phyloP scores from a whole-genome alignment of 768 basidiomycete genomes.

The Albatrellus ellisii region DNA sequence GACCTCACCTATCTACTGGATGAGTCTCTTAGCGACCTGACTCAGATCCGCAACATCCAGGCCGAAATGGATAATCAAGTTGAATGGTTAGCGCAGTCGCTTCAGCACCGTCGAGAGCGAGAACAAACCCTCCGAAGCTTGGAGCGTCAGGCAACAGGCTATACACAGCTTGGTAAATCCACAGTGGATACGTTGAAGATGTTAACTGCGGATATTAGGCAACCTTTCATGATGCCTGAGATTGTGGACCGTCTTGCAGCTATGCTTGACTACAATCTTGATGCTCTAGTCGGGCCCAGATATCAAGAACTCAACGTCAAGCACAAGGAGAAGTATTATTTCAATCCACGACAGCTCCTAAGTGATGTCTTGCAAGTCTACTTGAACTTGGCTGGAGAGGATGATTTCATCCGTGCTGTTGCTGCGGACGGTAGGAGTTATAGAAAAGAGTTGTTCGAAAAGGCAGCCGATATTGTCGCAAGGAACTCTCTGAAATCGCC shows the following conservation, averaged over 20 bases:
- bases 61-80: slow-evolving; percentile 67
- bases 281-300: slow-evolving; percentile 77
- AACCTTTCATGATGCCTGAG: slow-evolving; percentile 91
- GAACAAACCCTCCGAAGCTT: slow-evolving; percentile 65
- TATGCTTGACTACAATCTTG: slow-evolving; percentile 92
- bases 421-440: slow-evolving; percentile 95
- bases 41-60: slow-evolving; percentile 81
- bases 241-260: slow-evolving; percentile 93
- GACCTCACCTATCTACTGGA: slow-evolving; percentile 98
- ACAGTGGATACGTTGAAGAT: slow-evolving; percentile 86
- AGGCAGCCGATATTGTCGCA: slow-evolving; percentile 54
- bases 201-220: slow-evolving; percentile 85
- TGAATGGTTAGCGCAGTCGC: slow-evolving; percentile 54
- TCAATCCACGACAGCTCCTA: slow-evolving; percentile 72
- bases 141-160: slow-evolving; percentile 76
- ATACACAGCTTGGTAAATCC: slow-evolving; percentile 75
- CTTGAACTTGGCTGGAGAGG: slow-evolving; percentile 71
- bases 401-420: slow-evolving; percentile 72
- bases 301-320: slow-evolving; percentile 78
- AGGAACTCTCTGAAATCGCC: slow-evolving; percentile 58
- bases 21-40: slow-evolving; percentile 81
- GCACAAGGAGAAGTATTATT: slow-evolving; percentile 80
- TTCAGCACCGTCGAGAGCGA: slow-evolving; percentile 72
- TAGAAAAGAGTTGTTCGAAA: slow-evolving; percentile 67
- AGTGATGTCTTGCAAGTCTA: slow-evolving; percentile 85